Conservation (phyloP, 495 filamentous ascomycete genomes). For the Neurospora sp. region DNA sequence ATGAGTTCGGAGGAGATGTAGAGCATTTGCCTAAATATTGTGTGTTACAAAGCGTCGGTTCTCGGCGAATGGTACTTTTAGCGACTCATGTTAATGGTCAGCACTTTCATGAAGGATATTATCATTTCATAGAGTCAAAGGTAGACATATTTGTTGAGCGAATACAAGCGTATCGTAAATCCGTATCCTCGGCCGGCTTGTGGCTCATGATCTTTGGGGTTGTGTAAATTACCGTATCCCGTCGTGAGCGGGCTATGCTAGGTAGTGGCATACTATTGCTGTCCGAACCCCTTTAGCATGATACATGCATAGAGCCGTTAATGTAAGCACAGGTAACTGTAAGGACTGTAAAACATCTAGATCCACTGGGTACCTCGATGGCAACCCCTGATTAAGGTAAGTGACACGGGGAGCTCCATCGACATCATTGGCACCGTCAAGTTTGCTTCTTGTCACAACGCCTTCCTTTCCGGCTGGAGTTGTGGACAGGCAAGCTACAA, state of each 20-base stretch:
- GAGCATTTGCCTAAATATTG: neutral
- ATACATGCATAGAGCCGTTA: neutral
- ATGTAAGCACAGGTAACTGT: neutral
- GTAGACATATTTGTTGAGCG: neutral
- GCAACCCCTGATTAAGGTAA: neutral
- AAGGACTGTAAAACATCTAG: neutral
- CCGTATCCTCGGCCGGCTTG: neutral
- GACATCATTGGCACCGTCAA: neutral
- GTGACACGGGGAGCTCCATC: neutral
- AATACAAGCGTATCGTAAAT: neutral
- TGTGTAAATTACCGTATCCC: neutral
- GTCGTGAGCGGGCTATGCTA: neutral
- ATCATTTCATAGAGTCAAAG: neutral
- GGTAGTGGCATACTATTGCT: neutral
- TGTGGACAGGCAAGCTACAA: conserved; percentile 4
- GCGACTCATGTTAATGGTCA: neutral
- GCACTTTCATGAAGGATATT: neutral
- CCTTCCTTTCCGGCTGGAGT: neutral
- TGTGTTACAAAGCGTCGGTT: neutral
- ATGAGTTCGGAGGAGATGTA: neutral
- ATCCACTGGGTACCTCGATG: neutral
- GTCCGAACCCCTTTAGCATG: neutral
- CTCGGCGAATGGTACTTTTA: neutral
- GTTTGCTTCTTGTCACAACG: neutral
- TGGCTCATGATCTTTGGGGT: neutral